Percentiles rank a stretch among this genome's conserved stretches.
These are phyloP conservation scores for Suillus subluteus DNA, from an alignment of 768 basidiomycete genomes.

Conservation along the genomic window DNA sequence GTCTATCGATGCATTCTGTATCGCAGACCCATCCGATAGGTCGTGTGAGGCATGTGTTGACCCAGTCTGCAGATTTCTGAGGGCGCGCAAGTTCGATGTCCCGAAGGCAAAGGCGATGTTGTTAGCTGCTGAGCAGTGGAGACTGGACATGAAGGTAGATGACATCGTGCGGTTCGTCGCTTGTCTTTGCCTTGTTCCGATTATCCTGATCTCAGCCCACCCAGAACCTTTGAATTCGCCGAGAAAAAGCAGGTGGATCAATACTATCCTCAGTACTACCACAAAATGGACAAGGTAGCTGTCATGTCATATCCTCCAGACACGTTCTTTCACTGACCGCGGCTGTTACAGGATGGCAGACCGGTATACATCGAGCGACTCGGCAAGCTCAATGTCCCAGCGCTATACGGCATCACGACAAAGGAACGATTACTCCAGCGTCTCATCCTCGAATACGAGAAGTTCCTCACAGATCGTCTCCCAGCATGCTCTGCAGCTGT, in stretches of 20 bases:
- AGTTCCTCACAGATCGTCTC: conserved; percentile 76
- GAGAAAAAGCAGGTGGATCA: conserved; percentile 85
- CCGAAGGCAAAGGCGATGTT: conserved; percentile 84
- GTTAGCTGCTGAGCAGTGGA: conserved; percentile 82
- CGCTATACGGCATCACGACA: conserved; percentile 81
- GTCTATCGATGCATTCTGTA: conserved; percentile 7
- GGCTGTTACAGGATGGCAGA: conserved; percentile 78
- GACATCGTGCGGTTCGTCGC: conserved; percentile 64
- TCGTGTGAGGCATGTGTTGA: neutral
- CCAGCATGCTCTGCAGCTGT: conserved; percentile 72
- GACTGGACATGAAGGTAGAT: conserved; percentile 82
- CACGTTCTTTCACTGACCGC: conserved; percentile 3
- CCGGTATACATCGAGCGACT: conserved; percentile 95
- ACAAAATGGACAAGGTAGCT: conserved; percentile 88
- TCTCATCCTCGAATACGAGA: conserved; percentile 93
- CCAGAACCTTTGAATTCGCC: conserved; percentile 82
- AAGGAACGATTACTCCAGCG: conserved; percentile 87
- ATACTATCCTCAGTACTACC: conserved; percentile 95
- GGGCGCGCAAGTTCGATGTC: conserved; percentile 93
- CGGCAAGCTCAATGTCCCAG: conserved; percentile 85
- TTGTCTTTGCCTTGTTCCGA: neutral
- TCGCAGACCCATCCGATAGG: conserved; percentile 18
- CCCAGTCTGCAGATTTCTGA: conserved; percentile 67
- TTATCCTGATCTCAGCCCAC: neutral
- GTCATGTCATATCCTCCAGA: neutral